Evolutionary conservation across 148 eudicot species (phyloP).

Genomic region (Pharnaceum exiguum): DNA sequence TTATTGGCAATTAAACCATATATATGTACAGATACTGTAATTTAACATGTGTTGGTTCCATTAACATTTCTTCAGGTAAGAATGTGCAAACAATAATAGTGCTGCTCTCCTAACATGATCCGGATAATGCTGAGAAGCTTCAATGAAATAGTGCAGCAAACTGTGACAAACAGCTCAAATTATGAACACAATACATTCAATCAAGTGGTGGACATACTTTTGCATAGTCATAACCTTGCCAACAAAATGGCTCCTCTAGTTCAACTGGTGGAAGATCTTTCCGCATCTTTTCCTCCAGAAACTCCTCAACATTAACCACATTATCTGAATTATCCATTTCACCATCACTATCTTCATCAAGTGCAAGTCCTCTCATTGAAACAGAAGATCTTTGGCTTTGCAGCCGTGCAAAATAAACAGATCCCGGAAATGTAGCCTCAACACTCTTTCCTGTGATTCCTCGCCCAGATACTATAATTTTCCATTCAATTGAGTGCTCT

Average conservation of each 20-base stretch:
- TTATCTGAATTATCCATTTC: slow-evolving; percentile 58
- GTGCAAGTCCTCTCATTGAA: slow-evolving; percentile 31
- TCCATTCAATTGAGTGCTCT: slow-evolving; percentile 91
- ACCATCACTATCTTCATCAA: slow-evolving; percentile 79
- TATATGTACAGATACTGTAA: too few species aligned
- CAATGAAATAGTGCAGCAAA: too few species aligned
- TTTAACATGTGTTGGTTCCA: too few species aligned
- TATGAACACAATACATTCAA: slow-evolving; percentile 9
- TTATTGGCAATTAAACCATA: too few species aligned
- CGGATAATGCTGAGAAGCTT: too few species aligned
- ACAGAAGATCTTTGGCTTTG: slow-evolving; percentile 56
- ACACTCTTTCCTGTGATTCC: slow-evolving; percentile 82
- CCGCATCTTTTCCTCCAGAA: slow-evolving; percentile 71
- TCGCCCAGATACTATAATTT: slow-evolving; percentile 68
- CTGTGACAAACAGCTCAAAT: too few species aligned
- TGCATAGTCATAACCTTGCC: slow-evolving; percentile 96
- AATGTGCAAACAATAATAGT: too few species aligned
- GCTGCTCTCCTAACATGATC: too few species aligned
- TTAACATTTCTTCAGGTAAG: too few species aligned
- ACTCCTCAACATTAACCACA: slow-evolving; percentile 72
- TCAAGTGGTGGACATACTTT: slow-evolving; percentile 44
- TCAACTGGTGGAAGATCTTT: slow-evolving; percentile 86
- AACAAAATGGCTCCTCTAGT: slow-evolving; percentile 93
- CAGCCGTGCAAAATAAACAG: slow-evolving; percentile 78
- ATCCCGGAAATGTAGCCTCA: slow-evolving; percentile 95